Percentiles rank a stretch among this genome's conserved stretches.
Evolutionary conservation across 2,329 filamentous ascomycete species (phyloP).

Genomic region (Curvularia eragrostidis): DNA sequence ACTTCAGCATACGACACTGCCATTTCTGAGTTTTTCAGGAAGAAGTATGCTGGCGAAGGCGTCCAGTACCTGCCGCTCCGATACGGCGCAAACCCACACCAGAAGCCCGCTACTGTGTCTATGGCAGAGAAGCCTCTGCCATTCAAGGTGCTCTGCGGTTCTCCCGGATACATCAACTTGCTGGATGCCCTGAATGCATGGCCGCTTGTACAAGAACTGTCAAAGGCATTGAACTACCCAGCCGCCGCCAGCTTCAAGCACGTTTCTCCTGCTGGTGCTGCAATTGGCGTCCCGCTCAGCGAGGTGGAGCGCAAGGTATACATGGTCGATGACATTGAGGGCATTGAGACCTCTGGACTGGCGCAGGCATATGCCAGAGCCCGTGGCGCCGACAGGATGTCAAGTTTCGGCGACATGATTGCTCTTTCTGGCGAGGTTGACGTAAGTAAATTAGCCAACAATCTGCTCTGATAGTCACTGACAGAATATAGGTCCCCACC

Average conservation of each 20-base stretch:
- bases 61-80: conserved; percentile 83
- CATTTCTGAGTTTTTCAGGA: conserved; percentile 96
- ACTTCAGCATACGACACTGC: conserved; percentile 95
- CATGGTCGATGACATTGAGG: conserved; percentile 95
- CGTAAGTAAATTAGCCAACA: conserved; percentile 38
- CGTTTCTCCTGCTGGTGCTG: conserved; percentile 94
- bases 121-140: conserved; percentile 75
- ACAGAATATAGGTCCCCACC: conserved; percentile 65
- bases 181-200: conserved; percentile 96
- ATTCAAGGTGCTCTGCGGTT: conserved; percentile 91
- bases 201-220: conserved; percentile 96
- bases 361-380: conserved; percentile 96
- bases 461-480: neutral
- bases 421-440: conserved; percentile 91
- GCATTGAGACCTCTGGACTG: conserved; percentile 82
- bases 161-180: conserved; percentile 96
- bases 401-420: conserved; percentile 96
- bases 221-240: conserved; percentile 82
- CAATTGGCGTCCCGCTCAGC: conserved; percentile 86
- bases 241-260: conserved; percentile 98
- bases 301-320: conserved; percentile 95
- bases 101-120: conserved; percentile 92
- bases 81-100: conserved; percentile 97
- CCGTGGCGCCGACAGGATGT: conserved; percentile 96
- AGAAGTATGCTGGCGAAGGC: conserved; percentile 89